Evolutionary conservation across 352 stramenopile species (phyloP), one percentile per base, ranked within the genome.

Genomic region (Globisporangium canariense): DNA sequence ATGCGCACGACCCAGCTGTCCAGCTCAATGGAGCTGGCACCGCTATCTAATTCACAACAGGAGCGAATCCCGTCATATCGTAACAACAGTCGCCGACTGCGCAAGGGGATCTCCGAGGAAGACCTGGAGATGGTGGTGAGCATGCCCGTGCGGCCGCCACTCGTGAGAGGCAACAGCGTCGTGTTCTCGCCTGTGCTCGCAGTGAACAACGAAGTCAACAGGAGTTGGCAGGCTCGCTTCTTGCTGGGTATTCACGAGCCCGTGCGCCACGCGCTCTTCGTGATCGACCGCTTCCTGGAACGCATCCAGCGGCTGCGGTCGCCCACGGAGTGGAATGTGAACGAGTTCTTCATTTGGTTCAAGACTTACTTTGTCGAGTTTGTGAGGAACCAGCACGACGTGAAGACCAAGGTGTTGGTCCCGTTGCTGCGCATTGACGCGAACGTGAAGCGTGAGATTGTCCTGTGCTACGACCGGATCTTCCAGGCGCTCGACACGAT

Each of bases 341-440:
- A 58, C 30, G 86, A 89, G 69, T 93, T 93, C 65, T 93, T 94
- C 60, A 58, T 55, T 28, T 94, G 83, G 82, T 94, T 94, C 66
- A 89, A 86, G 63, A 75, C 76, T 20, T 73, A 93, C 43, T 94
- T 94, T 67, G 76, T 91, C 50, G 83, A 91, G 60, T 93, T 92
- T 65, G 62, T 94, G 16, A 79, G 73, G 46, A 80, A 79, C 50
- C 86, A 94, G 67, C 76, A 89, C 54, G 70, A 90, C 22, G 69
- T 89, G 25, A 94, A 94, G 61, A 75, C 66, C 13, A 78, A 74
- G 20, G 81, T 92, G 20, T 64, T 93, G 9, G 60, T 89, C 2
- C 86, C 86, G 14, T 66, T 91, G 14, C 57, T 94, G n/a, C 68
- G 78, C 36, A 64, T 93, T 41, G 88, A 86, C 32, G 70, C 77